Evolutionary conservation across 176 grass and related monocot genomes (phyloP).

Genomic region (Zizania latifolia): DNA sequence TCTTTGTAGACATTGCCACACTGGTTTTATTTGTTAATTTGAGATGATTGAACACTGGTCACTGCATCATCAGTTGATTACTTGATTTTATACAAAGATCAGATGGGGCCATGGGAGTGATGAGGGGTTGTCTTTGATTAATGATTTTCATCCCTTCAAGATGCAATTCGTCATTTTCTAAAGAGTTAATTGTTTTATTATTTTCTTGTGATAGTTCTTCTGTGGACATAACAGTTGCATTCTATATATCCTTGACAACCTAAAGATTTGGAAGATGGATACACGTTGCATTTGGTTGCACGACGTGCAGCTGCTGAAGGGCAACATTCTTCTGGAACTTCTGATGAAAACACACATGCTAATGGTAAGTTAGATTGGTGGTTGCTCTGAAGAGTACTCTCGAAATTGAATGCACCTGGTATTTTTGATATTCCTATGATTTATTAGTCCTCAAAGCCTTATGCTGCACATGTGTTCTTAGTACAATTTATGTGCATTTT

Average conservation of each 20-base stretch:
- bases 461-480: not conserved
- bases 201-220: not conserved
- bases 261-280: slow-evolving; percentile 78
- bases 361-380: slow-evolving; percentile 33
- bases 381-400: not conserved
- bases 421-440: not conserved
- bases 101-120: not conserved
- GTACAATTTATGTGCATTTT: not conserved
- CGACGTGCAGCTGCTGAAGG: slow-evolving; percentile 49
- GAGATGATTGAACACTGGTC: not conserved
- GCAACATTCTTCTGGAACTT: slow-evolving; percentile 48
- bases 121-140: not conserved
- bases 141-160: not conserved
- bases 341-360: slow-evolving; percentile 40
- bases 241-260: slow-evolving; percentile 32
- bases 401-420: not conserved
- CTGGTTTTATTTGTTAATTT: not conserved
- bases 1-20: not conserved
- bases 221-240: not conserved
- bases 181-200: too few species aligned
- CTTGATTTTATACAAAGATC: not conserved
- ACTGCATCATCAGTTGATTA: not conserved
- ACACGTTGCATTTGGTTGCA: slow-evolving; percentile 90
- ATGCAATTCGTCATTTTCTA: not conserved
- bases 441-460: not conserved